Percentiles rank a stretch among this genome's conserved stretches.
Evolutionary conservation across 495 filamentous ascomycete species (phyloP).

Genomic region (Antarctomyces pellizariae): DNA sequence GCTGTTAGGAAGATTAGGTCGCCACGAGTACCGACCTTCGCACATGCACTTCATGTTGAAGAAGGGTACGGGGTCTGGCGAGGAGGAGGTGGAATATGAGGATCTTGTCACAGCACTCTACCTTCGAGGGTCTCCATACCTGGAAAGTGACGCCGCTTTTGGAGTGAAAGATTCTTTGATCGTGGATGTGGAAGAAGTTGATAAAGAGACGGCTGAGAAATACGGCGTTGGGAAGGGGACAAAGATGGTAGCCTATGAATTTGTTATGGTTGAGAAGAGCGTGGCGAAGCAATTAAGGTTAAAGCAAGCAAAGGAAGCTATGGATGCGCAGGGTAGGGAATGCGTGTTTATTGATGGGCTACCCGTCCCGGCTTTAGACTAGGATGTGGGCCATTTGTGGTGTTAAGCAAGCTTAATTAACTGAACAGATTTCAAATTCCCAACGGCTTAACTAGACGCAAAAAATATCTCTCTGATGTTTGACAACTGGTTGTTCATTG

Average conservation of each 20-base stretch:
- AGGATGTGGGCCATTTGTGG: no score
- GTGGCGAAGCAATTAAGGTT: slow-evolving; percentile 48
- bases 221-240: slow-evolving; percentile 48
- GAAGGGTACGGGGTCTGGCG: no score
- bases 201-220: slow-evolving; percentile 33
- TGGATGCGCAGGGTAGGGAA: slow-evolving; percentile 45
- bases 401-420: no score
- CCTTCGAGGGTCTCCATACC: slow-evolving; percentile 63
- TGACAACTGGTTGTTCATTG: no score
- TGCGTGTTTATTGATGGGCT: slow-evolving; percentile 64
- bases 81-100: slow-evolving; percentile 56
- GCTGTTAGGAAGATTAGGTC: slow-evolving; percentile 41
- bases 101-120: slow-evolving; percentile 75
- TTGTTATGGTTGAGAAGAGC: slow-evolving; percentile 43
- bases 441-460: no score
- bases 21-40: slow-evolving; percentile 63
- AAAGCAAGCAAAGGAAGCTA: slow-evolving; percentile 45
- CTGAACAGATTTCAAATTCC: no score
- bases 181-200: slow-evolving; percentile 43
- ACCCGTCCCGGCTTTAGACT: slow-evolving; percentile 58
- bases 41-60: slow-evolving; percentile 96
- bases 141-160: slow-evolving; percentile 79
- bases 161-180: slow-evolving; percentile 74
- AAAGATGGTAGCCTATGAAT: slow-evolving; percentile 46
- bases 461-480: no score